Evolutionary conservation across 164 flowering plant species (phyloP), one percentile per base, ranked within the genome.

Genomic region (Vitis vinifera): DNA sequence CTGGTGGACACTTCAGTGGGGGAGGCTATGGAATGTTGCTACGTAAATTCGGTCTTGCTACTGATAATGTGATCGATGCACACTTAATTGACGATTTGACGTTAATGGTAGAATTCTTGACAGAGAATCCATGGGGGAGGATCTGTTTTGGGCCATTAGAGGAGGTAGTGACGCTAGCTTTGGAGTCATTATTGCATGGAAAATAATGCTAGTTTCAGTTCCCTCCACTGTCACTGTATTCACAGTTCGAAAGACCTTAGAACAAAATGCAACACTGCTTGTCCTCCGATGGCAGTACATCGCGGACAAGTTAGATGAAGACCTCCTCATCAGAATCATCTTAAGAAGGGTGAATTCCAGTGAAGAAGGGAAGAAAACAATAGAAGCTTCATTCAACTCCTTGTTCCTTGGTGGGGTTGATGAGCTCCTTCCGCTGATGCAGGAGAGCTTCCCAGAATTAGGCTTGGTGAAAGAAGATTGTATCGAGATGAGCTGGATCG

Each of bases 401-500:
- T n/a, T 77, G 47, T 82, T 65, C 62, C 79, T 82, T 19, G 83
- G 85, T 0, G 27, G 14, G 10, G 2, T 51, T 0, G 60, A 75
- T 3, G 14, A 51, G 7, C 69, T 80, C 0, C 10, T 80, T 7
- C 51, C 60, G 37, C 6, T 79, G 50, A 69, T 79, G 77, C 23
- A 63, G 2, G 1, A 52, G 9, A 68, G 55, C 10, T 79, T 82
- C 29, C 78, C 85, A 0, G 75, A 79, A 31, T 50, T 82, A 13
- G 85, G 82, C 11, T 53, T 82, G 59, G 31, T 9, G 16, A 10
- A 12, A 15, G 57, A 69, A n/a, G 78, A 77, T 29, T 79, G 82
- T 31, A 71, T 23, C 0, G 82, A 79, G 65, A 77, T 77, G 77
- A 79, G 76, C 23, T 82, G 81, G 79, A 68, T 82, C 1, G 59